Conservation (phyloP, 2,329 filamentous ascomycete genomes). For the Colletotrichum brevisporum region DNA sequence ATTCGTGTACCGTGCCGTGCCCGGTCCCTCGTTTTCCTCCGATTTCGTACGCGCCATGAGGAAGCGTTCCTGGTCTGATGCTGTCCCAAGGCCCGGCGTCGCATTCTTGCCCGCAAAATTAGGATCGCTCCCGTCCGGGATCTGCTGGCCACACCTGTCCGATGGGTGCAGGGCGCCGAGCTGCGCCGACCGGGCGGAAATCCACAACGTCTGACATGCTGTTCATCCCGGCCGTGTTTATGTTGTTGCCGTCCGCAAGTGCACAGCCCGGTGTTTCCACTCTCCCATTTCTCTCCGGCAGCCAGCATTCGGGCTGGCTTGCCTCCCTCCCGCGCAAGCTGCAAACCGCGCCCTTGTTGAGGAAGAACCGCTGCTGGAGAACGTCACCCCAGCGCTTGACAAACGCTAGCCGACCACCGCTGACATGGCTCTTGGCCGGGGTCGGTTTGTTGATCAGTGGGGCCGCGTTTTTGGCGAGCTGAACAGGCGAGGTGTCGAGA, state of each 20-base stretch:
- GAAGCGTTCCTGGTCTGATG: background rate
- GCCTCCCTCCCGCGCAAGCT: too few species aligned
- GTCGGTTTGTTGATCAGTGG: constrained; percentile 27
- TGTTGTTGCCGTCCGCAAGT: too few species aligned
- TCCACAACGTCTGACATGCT: background rate
- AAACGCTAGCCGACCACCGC: constrained; percentile 19
- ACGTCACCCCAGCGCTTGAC: constrained; percentile 21
- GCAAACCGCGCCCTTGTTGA: too few species aligned
- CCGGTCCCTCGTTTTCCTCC: too few species aligned
- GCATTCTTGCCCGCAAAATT: constrained; percentile 27
- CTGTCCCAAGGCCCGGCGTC: background rate
- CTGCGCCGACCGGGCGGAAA: too few species aligned
- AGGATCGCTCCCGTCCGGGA: constrained; percentile 24
- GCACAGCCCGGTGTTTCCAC: too few species aligned
- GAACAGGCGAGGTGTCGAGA: constrained; percentile 8
- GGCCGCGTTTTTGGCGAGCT: constrained; percentile 17
- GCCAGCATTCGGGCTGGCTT: too few species aligned
- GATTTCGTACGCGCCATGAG: too few species aligned
- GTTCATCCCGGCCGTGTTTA: background rate
- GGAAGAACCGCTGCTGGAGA: background rate
- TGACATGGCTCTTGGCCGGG: constrained; percentile 18
- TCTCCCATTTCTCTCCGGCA: too few species aligned
- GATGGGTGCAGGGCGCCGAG: too few species aligned
- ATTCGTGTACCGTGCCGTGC: too few species aligned
- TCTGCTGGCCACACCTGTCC: constrained; percentile 9